phyloP scores from a whole-genome alignment of 805 yeast genomes.

The Ogataea salicorniae region DNA sequence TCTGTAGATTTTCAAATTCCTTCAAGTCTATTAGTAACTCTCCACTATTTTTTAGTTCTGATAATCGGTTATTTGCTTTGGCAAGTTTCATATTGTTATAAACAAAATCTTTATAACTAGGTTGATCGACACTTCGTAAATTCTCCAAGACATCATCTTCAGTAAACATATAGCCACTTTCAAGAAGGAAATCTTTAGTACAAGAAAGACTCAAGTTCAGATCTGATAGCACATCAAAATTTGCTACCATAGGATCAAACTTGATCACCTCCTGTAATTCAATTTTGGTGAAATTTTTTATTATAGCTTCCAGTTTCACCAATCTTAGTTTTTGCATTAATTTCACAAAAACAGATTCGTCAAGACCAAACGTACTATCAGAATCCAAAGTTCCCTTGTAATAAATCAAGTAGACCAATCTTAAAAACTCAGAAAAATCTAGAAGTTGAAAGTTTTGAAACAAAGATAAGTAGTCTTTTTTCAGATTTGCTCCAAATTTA shows the following conservation, averaged over 20 bases:
- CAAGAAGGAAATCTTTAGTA: constrained; percentile 7
- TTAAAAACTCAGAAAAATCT: constrained; percentile 8
- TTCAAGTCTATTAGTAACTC: background rate
- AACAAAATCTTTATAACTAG: background rate
- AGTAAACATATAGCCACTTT: background rate
- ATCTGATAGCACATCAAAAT: background rate
- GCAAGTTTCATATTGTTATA: background rate
- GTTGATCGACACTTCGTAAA: background rate
- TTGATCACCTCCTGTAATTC: background rate
- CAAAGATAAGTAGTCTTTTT: constrained; percentile 5
- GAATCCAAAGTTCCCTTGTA: background rate
- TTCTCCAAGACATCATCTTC: constrained; percentile 1
- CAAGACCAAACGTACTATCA: constrained; percentile 1
- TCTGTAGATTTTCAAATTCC: background rate
- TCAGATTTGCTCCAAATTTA: constrained; percentile 8
- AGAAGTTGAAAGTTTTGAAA: constrained; percentile 13
- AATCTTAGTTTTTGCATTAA: constrained; percentile 9
- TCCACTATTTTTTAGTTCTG: background rate
- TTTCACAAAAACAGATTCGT: constrained; percentile 4
- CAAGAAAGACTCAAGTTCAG: constrained; percentile 1
- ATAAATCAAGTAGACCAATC: constrained; percentile 5
- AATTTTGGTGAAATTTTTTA: constrained; percentile 4
- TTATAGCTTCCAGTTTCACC: constrained; percentile 3
- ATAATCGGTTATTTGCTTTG: background rate
- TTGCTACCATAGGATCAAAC: constrained; percentile 5